Conservation (phyloP, 2,329 filamentous ascomycete genomes). For the Aspergillus calidoustus region DNA sequence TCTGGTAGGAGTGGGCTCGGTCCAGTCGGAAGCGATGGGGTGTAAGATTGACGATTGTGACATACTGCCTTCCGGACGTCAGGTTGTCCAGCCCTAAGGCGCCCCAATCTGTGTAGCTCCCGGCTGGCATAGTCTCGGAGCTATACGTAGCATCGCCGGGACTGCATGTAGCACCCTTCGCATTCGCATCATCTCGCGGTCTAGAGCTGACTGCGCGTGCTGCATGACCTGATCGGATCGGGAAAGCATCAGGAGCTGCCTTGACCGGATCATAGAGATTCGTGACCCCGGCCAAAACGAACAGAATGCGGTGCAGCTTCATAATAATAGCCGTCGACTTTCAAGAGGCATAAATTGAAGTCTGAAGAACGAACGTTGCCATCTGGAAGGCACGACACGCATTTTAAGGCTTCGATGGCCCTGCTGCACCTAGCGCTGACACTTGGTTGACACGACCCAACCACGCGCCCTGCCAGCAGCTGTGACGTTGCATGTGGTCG, state of each 20-base stretch:
- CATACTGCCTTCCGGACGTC: slow-evolving; percentile 9
- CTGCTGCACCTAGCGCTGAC: neutral
- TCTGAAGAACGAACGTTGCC: neutral
- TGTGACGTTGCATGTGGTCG: slow-evolving; percentile 4
- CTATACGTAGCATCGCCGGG: slow-evolving; percentile 12
- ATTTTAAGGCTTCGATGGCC: neutral
- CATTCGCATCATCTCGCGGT: neutral
- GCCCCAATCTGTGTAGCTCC: slow-evolving; percentile 17
- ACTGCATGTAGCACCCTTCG: neutral
- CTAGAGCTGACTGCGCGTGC: no score
- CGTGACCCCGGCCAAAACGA: neutral
- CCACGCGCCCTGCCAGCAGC: neutral
- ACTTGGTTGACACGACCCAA: neutral
- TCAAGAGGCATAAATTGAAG: neutral
- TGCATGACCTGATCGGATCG: neutral
- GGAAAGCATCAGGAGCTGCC: neutral
- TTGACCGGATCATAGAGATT: neutral
- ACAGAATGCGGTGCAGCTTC: neutral
- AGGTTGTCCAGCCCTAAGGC: slow-evolving; percentile 4
- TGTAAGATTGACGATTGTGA: slow-evolving; percentile 17
- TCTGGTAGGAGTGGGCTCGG: slow-evolving; percentile 15
- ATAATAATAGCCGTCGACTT: neutral
- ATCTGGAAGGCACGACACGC: neutral
- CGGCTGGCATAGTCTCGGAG: slow-evolving; percentile 10
- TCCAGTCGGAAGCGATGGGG: slow-evolving; percentile 16